phyloP scores from a whole-genome alignment of 2,329 filamentous ascomycete genomes.

The Clonostachys rosea region DNA sequence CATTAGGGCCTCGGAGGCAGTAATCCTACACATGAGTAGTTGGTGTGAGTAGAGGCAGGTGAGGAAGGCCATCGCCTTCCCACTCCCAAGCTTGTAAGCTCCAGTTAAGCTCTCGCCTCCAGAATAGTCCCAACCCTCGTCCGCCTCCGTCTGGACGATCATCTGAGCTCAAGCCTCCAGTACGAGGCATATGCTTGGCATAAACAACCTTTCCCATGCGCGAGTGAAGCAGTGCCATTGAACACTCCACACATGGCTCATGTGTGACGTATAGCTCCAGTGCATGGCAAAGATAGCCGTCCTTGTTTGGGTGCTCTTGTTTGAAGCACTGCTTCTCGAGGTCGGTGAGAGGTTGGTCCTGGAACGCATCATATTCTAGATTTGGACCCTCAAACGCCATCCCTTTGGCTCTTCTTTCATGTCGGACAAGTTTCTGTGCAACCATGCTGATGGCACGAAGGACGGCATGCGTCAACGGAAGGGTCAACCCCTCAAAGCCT shows the following conservation, averaged over 20 bases:
- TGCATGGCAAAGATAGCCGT: slow-evolving; percentile 90
- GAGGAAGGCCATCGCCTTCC: slow-evolving; percentile 40
- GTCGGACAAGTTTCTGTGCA: slow-evolving; percentile 59
- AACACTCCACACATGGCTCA: slow-evolving; percentile 94
- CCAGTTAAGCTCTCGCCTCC: slow-evolving; percentile 80
- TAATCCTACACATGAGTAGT: slow-evolving; percentile 46
- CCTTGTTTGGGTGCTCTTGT: slow-evolving; percentile 60
- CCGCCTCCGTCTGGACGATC: slow-evolving; percentile 52
- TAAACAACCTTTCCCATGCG: slow-evolving; percentile 86
- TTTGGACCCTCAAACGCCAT: slow-evolving; percentile 27
- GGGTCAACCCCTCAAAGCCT: slow-evolving; percentile 45
- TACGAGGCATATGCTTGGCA: slow-evolving; percentile 70
- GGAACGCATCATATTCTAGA: slow-evolving; percentile 58
- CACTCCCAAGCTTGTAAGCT: slow-evolving; percentile 79
- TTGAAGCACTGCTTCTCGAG: slow-evolving; percentile 60
- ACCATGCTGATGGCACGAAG: slow-evolving; percentile 82
- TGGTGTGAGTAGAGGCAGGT: slow-evolving; percentile 35
- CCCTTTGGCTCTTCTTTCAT: slow-evolving; percentile 39
- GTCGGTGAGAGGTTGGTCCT: slow-evolving; percentile 63
- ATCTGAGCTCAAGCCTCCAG: slow-evolving; percentile 80
- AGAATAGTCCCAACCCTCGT: slow-evolving; percentile 63
- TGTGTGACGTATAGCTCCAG: slow-evolving; percentile 93
- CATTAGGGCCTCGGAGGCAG: slow-evolving; percentile 30
- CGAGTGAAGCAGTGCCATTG: slow-evolving; percentile 93
- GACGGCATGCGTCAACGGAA: slow-evolving; percentile 74